Base-by-base conservation (phyloP, 352 stramenopile genomes). In the Pythium phragmiticola region DNA sequence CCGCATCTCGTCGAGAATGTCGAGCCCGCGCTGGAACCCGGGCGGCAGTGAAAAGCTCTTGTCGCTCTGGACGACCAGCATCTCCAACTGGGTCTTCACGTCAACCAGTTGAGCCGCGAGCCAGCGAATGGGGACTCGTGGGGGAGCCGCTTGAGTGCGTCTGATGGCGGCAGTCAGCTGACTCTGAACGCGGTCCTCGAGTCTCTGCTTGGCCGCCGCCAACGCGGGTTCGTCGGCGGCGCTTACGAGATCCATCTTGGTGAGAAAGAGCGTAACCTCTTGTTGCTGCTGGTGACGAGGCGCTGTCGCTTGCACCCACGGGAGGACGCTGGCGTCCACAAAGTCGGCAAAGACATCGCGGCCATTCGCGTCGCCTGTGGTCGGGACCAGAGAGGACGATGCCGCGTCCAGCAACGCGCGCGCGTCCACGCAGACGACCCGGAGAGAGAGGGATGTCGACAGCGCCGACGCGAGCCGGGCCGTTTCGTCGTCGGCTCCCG, bases 161-260 rank as follows among this genome's bases (percentile, higher is more conserved):
- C 4, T 30, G 3, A 30, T 30, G 26, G 26, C 26, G 26, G 26
- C 26, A 30, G 26, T 30, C 26, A 30, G 37, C 16, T 9, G 37
- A 17, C 16, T 43, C 37, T 43, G 37, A 17, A 43, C 2, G 11
- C 37, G 37, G 37, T 43, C 37, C 37, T 12, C 37, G 37, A 43
- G 11, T 43, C 6, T 43, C 11, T 17, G 11, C 16, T 9, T 43
- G 11, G 16, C 37, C 37, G 37, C 16, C 37, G 11, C 2, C 11
- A 43, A 17, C 37, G 16, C 11, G 1, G 37, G 2, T 12, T 17
- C 37, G 11, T 43, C 37, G 37, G 11, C 45, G 6, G 45, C 45
- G 6, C 7, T 17, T 2, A 47, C 33, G 26, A 60, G 26, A 54
- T 63, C 56, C n/a, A 23, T 45, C 21, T 63, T 63, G 13, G 56